Conservation (phyloP, 805 yeast genomes). For the Saccharomycopsis sp. region DNA sequence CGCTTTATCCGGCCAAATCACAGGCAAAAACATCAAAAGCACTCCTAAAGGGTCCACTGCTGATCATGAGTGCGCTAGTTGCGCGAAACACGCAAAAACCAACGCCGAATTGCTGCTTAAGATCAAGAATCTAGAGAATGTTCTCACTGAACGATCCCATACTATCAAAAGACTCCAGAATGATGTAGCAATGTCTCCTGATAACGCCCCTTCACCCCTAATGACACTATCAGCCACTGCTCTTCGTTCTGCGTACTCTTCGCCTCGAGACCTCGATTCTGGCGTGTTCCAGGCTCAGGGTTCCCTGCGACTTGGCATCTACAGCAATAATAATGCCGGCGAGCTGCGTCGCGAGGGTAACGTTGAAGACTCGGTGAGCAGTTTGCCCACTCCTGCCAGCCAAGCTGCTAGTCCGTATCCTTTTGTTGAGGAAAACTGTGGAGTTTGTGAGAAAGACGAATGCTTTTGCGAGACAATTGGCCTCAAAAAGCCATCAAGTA, state of each 20-base stretch:
- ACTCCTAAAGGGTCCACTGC: background rate
- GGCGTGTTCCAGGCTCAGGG: background rate
- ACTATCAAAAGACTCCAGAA: constrained; percentile 2
- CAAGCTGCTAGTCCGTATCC: constrained; percentile 22
- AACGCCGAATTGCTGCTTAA: constrained; percentile 36
- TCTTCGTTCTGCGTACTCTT: constrained; percentile 1
- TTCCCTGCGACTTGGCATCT: background rate
- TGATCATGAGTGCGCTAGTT: background rate
- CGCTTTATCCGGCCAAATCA: background rate
- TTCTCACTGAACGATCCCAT: constrained; percentile 25
- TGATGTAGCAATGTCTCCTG: background rate
- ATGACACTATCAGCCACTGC: background rate
- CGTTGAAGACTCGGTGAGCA: constrained; percentile 4
- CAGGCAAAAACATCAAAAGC: background rate
- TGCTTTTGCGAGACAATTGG: constrained; percentile 53
- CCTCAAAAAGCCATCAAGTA: constrained; percentile 23
- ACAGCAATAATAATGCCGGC: background rate
- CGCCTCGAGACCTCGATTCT: background rate
- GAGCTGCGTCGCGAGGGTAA: background rate
- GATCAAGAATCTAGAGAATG: constrained; percentile 30
- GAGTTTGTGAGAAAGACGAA: constrained; percentile 60
- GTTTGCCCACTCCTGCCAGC: constrained; percentile 21
- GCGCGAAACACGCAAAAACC: background rate
- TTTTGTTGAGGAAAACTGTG: constrained; percentile 40
- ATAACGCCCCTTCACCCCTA: background rate